Conservation (phyloP, 78 protist genomes). For the Dictyostelium purpureum region DNA sequence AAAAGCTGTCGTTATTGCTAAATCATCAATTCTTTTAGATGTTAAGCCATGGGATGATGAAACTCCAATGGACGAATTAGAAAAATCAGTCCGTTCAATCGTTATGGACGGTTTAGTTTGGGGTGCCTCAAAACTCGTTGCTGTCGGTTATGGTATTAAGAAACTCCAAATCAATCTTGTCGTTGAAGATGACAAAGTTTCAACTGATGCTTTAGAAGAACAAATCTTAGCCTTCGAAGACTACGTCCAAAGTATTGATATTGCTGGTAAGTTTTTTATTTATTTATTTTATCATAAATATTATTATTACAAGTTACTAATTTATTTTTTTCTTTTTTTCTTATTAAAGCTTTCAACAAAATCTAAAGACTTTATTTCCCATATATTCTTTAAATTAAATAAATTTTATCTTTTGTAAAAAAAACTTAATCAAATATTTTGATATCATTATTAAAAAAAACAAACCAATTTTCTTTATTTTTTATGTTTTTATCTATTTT, state of each 20-base stretch:
- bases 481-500: too few species aligned
- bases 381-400: too few species aligned
- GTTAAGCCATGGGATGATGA: constrained; percentile 95
- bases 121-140: constrained; percentile 88
- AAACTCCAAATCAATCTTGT: constrained; percentile 87
- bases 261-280: too few species aligned
- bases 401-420: too few species aligned
- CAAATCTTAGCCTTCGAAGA: constrained; percentile 86
- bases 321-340: too few species aligned
- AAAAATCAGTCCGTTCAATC: constrained; percentile 78
- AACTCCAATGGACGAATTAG: constrained; percentile 88
- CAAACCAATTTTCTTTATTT: too few species aligned
- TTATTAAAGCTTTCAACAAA: too few species aligned
- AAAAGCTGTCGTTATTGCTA: constrained; percentile 71
- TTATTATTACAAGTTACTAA: too few species aligned
- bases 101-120: constrained; percentile 92
- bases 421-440: too few species aligned
- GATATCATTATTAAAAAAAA: too few species aligned
- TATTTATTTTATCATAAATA: too few species aligned
- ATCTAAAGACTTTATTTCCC: too few species aligned
- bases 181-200: constrained; percentile 89
- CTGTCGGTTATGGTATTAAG: constrained; percentile 94
- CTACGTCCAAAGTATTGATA: constrained; percentile 88
- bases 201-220: constrained; percentile 85
- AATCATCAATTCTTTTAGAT: constrained; percentile 88